These are phyloP conservation scores for Podaxis pistillaris DNA, from an alignment of 768 basidiomycete species.

Conservation along the genomic window DNA sequence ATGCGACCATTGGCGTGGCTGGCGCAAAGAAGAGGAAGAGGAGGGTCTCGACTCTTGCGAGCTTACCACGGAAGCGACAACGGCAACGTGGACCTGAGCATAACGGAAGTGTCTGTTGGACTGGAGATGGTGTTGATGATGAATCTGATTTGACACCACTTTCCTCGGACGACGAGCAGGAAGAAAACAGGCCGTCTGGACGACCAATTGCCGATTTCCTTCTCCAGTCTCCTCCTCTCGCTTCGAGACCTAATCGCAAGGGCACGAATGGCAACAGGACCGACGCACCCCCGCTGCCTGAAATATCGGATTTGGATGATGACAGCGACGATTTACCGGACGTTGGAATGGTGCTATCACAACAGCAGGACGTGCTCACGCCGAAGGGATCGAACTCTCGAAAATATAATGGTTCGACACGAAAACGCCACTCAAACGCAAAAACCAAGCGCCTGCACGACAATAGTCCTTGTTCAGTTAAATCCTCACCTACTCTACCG, in stretches of 20 bases:
- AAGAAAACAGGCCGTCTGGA: neutral
- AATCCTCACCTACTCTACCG: conserved; percentile 2
- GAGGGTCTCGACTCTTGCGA: neutral
- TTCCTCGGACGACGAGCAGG: conserved; percentile 4
- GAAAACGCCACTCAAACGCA: neutral
- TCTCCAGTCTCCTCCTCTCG: neutral
- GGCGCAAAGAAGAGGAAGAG: neutral
- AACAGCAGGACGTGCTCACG: neutral
- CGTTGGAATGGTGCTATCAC: conserved; percentile 24
- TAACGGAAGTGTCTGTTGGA: neutral
- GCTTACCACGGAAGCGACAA: conserved; percentile 1
- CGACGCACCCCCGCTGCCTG: neutral
- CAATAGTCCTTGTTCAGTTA: neutral
- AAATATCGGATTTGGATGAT: conserved; percentile 3
- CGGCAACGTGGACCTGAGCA: conserved; percentile 1
- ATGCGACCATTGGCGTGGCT: neutral
- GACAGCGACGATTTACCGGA: conserved; percentile 45
- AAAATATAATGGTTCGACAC: neutral
- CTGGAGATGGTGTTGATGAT: neutral
- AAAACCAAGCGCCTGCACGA: neutral
- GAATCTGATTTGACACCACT: conserved; percentile 11
- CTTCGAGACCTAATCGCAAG: neutral
- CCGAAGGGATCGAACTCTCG: neutral
- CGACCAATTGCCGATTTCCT: conserved; percentile 4
- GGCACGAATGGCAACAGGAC: neutral